These are phyloP conservation scores for Cystobasidium slooffiae DNA, from an alignment of 1,284 basidiomycete genomes.

Conservation along the genomic window DNA sequence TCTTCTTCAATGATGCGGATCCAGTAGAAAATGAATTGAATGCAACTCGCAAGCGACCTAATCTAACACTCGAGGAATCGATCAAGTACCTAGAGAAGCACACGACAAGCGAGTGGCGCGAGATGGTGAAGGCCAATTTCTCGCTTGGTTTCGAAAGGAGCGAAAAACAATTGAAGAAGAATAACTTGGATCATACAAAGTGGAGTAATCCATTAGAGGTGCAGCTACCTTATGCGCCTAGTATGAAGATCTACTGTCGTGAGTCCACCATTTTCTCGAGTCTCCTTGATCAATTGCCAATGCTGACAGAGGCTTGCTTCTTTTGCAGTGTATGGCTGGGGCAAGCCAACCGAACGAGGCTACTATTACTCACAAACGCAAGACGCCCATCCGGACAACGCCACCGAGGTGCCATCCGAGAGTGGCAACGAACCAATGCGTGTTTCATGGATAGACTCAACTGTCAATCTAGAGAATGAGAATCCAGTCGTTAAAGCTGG, in stretches of 20 bases:
- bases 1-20: constrained; percentile 49
- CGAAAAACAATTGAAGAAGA: constrained; percentile 60
- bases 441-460: constrained; percentile 75
- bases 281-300: neutral
- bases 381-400: constrained; percentile 33
- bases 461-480: constrained; percentile 42
- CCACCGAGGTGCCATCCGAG: constrained; percentile 48
- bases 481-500: constrained; percentile 48
- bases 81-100: constrained; percentile 68
- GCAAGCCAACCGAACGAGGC: constrained; percentile 80
- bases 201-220: constrained; percentile 97
- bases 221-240: constrained; percentile 83
- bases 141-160: constrained; percentile 90
- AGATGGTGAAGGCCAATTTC: constrained; percentile 89
- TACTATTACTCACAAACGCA: constrained; percentile 65
- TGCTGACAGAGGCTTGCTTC: neutral
- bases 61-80: constrained; percentile 80
- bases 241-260: constrained; percentile 84
- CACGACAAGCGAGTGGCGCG: constrained; percentile 64
- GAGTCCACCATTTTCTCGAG: neutral
- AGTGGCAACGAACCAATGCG: constrained; percentile 60
- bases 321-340: constrained; percentile 76
- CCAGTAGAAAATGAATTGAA: constrained; percentile 54
- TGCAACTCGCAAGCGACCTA: constrained; percentile 60
- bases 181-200: constrained; percentile 63